Conservation (phyloP, 768 basidiomycete species). For the Phylloporus arenicola region DNA sequence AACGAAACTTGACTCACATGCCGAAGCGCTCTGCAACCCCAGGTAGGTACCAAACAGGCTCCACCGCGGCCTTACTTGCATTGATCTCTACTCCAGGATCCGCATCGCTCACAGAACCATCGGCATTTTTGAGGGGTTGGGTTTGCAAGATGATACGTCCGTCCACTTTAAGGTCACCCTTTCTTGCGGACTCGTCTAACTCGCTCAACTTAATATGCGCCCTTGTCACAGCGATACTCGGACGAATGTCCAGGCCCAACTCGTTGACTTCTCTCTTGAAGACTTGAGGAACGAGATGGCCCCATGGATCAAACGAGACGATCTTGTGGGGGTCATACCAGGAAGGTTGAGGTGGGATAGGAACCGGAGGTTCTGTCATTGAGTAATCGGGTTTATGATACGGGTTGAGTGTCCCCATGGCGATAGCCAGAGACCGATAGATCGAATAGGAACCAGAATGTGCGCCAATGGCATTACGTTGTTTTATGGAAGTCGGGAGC, state of each 20-base stretch:
- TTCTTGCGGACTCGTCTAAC: slow-evolving; percentile 73
- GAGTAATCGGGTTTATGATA: slow-evolving; percentile 79
- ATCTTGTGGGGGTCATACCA: slow-evolving; percentile 81
- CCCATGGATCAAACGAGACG: slow-evolving; percentile 92
- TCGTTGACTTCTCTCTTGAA: slow-evolving; percentile 59
- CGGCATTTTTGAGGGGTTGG: slow-evolving; percentile 54
- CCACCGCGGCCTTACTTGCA: slow-evolving; percentile 90
- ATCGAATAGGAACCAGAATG: slow-evolving; percentile 93
- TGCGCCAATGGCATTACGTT: slow-evolving; percentile 90
- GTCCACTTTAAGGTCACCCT: slow-evolving; percentile 70
- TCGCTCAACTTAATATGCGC: slow-evolving; percentile 95
- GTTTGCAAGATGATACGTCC: slow-evolving; percentile 77
- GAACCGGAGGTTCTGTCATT: slow-evolving; percentile 79
- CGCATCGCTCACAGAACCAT: slow-evolving; percentile 51
- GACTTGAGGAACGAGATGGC: slow-evolving; percentile 75
- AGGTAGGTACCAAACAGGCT: slow-evolving; percentile 94
- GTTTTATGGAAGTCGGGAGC: slow-evolving; percentile 76
- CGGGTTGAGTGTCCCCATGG: slow-evolving; percentile 77
- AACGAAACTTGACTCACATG: slow-evolving; percentile 51
- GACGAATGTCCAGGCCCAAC: slow-evolving; percentile 75
- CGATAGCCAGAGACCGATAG: slow-evolving; percentile 89
- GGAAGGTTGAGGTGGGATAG: slow-evolving; percentile 66
- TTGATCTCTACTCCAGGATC: slow-evolving; percentile 82
- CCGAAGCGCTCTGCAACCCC: slow-evolving; percentile 92
- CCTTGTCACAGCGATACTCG: slow-evolving; percentile 89